Evolutionary conservation across 495 filamentous ascomycete species (phyloP).

Genomic region (Geopyxis carbonaria): DNA sequence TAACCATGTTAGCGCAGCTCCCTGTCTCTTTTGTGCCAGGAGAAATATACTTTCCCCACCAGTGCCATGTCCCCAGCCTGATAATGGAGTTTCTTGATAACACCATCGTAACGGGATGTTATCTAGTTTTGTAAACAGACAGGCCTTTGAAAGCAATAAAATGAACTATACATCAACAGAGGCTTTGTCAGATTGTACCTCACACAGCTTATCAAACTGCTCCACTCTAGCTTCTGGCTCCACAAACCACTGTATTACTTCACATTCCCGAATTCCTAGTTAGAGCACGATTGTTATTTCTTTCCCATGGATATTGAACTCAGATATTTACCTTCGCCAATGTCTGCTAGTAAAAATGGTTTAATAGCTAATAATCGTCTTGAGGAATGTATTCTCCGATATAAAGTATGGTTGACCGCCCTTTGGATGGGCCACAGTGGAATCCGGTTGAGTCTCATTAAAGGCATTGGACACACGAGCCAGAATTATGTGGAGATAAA

Average conservation of each 20-base stretch:
- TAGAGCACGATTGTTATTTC: constrained; percentile 5
- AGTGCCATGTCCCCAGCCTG: constrained; percentile 90
- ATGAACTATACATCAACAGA: constrained; percentile 50
- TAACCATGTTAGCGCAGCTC: no score
- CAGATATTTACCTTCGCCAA: constrained; percentile 63
- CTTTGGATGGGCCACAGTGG: no score
- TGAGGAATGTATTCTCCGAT: constrained; percentile 41
- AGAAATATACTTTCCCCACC: constrained; percentile 45
- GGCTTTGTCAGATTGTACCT: constrained; percentile 96
- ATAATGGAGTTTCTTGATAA: constrained; percentile 92
- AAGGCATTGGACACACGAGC: no score
- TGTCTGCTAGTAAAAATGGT: constrained; percentile 85
- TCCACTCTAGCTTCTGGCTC: constrained; percentile 89
- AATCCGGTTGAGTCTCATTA: no score
- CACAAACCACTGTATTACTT: constrained; percentile 99
- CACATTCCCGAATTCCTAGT: constrained; percentile 90
- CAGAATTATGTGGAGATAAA: no score
- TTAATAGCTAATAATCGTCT: constrained; percentile 45
- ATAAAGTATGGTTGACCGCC: constrained; percentile 8
- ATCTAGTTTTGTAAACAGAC: constrained; percentile 38
- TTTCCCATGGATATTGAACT: not conserved
- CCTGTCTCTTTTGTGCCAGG: no score
- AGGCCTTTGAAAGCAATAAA: not conserved
- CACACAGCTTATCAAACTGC: constrained; percentile 93
- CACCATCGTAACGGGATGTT: constrained; percentile 80